Conservation (phyloP, 306 rosid genomes). For the Mimosa bimucronata region DNA sequence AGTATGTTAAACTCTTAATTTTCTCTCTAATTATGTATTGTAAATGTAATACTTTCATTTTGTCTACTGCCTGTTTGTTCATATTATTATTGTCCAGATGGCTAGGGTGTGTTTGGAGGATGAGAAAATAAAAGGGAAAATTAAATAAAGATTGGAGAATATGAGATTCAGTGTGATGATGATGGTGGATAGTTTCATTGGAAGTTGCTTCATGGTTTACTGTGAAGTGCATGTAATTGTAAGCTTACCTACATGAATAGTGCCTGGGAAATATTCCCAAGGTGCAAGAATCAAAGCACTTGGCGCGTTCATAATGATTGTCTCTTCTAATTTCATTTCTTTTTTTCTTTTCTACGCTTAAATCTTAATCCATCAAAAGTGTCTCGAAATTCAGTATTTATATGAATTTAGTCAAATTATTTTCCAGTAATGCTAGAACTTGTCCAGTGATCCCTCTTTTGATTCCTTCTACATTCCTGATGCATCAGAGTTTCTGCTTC, state of each 20-base stretch:
- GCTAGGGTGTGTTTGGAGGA: conserved; percentile 18
- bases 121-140: not conserved
- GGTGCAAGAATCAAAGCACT: not conserved
- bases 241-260: conserved; percentile 39
- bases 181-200: conserved; percentile 30
- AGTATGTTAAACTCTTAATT: not conserved
- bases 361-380: not conserved
- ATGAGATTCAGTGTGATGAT: conserved; percentile 34
- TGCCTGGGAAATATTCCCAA: conserved; percentile 16
- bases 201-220: too few species aligned
- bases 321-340: not conserved
- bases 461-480: too few species aligned
- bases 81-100: conserved; percentile 32
- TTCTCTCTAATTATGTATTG: conserved; percentile 10
- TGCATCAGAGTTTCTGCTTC: too few species aligned
- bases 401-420: not conserved
- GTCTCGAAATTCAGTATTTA: not conserved
- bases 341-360: too few species aligned
- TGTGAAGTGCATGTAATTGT: conserved; percentile 18
- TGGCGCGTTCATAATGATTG: not conserved
- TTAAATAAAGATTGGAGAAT: too few species aligned
- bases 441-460: too few species aligned
- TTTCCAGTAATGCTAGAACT: not conserved
- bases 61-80: conserved; percentile 3
- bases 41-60: conserved; percentile 15